phyloP scores from a whole-genome alignment of 176 grass and related monocot genomes.

The Ensete ventricosum region DNA sequence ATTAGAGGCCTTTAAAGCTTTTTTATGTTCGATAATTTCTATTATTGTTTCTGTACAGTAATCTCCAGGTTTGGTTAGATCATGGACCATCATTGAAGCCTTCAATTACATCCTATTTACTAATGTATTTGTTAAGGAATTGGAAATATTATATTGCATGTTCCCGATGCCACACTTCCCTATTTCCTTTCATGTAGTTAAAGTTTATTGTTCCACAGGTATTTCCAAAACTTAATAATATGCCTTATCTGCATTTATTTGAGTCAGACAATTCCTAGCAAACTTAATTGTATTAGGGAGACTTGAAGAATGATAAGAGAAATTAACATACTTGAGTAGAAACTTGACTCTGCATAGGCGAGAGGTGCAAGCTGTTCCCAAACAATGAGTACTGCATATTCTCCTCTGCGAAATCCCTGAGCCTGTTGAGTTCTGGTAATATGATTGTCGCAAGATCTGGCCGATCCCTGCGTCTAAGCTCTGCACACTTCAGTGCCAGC shows the following conservation, averaged over 20 bases:
- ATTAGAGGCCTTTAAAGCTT: no score
- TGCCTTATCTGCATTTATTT: neutral
- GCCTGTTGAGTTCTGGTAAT: constrained; percentile 1
- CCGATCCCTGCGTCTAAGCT: constrained; percentile 9
- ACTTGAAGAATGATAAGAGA: neutral
- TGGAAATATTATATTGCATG: no score
- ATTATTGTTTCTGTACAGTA: no score
- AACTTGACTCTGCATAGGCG: neutral
- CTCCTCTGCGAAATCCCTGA: constrained; percentile 2
- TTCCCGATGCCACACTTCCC: no score
- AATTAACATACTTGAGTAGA: neutral
- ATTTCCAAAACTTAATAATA: neutral
- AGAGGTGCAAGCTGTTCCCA: neutral
- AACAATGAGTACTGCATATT: neutral
- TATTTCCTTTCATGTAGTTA: no score
- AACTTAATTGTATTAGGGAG: neutral
- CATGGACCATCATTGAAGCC: no score
- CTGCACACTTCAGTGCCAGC: neutral
- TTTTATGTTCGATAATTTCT: no score
- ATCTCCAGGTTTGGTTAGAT: no score
- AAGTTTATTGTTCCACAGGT: no score
- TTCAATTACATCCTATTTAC: no score
- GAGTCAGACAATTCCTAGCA: neutral
- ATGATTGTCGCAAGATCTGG: neutral
- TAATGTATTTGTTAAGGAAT: no score